A percentile compares a stretch with the other conserved stretches of the same genome.
These are phyloP conservation scores for Tanacetum coccineum DNA, from an alignment of 129 eudicot genomes.

Conservation along the genomic window DNA sequence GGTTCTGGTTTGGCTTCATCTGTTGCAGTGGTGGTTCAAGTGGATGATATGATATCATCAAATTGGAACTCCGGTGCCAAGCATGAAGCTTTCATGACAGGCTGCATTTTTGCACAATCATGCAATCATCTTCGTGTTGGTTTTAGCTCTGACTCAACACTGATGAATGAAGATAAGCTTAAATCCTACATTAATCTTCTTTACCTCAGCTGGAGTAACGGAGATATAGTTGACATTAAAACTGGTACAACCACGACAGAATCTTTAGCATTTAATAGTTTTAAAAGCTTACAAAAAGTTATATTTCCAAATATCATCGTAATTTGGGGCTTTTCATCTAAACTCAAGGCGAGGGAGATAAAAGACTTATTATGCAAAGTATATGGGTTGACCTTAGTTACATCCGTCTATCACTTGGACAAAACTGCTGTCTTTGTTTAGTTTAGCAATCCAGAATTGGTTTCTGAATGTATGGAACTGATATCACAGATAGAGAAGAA, in stretches of 20 bases:
- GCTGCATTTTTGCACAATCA: slow-evolving; percentile 84
- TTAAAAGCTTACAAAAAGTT: slow-evolving; percentile 28
- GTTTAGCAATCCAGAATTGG: slow-evolving; percentile 56
- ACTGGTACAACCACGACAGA: slow-evolving; percentile 47
- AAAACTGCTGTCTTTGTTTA: slow-evolving; percentile 72
- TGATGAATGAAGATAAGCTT: slow-evolving; percentile 54
- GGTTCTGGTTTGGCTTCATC: slow-evolving; percentile 33
- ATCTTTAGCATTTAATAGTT: slow-evolving; percentile 21
- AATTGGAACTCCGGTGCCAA: slow-evolving; percentile 98
- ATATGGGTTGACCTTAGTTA: slow-evolving; percentile 57
- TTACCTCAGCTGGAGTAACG: slow-evolving; percentile 80
- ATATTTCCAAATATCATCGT: slow-evolving; percentile 51
- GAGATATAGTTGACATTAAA: slow-evolving; percentile 65
- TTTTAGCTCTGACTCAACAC: slow-evolving; percentile 25
- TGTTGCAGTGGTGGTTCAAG: slow-evolving; percentile 86
- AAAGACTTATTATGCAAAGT: slow-evolving; percentile 55
- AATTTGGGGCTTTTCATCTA: slow-evolving; percentile 70
- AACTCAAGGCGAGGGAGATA: slow-evolving; percentile 58
- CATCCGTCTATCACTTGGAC: slow-evolving; percentile 62
- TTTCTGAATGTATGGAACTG: slow-evolving; percentile 50
- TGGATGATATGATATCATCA: slow-evolving; percentile 83
- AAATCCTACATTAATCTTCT: slow-evolving; percentile 61
- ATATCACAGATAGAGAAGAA: slow-evolving; percentile 45
- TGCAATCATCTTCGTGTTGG: slow-evolving; percentile 64
- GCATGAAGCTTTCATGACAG: slow-evolving; percentile 99